Conservation (phyloP, 805 yeast genomes). For the Schizosaccharomyces japonicus region DNA sequence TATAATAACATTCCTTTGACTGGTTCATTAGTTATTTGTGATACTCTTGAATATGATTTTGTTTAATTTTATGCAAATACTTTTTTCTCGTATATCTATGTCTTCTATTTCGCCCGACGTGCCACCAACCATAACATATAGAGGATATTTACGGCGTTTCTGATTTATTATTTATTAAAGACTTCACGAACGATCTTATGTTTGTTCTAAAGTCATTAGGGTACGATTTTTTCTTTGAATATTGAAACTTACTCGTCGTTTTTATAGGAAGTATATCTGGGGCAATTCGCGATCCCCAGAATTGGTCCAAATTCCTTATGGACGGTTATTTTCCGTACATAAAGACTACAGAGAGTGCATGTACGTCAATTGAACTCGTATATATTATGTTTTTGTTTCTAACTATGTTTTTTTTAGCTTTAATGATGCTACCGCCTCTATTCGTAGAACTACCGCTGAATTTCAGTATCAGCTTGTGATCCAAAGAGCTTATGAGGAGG, state of each 20-base stretch:
- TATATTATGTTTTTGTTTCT: not conserved
- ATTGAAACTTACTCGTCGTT: not conserved
- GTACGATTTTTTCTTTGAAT: not conserved
- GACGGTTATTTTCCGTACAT: conserved; percentile 51
- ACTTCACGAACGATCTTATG: not conserved
- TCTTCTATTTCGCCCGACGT: too few species aligned
- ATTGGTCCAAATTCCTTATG: conserved; percentile 54
- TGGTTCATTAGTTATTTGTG: too few species aligned
- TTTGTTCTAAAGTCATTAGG: conserved; percentile 3
- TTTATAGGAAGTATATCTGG: conserved; percentile 3
- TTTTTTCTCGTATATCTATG: not conserved
- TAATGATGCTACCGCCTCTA: conserved; percentile 52
- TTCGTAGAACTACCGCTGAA: conserved; percentile 42
- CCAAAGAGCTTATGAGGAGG: conserved; percentile 44
- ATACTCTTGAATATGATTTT: not conserved
- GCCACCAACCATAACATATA: not conserved
- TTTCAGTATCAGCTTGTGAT: conserved; percentile 49
- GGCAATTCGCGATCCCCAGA: conserved; percentile 15
- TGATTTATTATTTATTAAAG: not conserved
- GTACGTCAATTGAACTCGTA: conserved; percentile 9
- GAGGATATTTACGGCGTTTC: not conserved
- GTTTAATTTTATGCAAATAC: not conserved
- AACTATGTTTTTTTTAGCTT: conserved; percentile 26
- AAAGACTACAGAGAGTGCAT: conserved; percentile 54
- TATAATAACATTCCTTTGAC: too few species aligned